A percentile compares a stretch with the other conserved stretches of the same genome.
Evolutionary conservation across 495 filamentous ascomycete species (phyloP).

Genomic region (Corynascus novoguineensis): DNA sequence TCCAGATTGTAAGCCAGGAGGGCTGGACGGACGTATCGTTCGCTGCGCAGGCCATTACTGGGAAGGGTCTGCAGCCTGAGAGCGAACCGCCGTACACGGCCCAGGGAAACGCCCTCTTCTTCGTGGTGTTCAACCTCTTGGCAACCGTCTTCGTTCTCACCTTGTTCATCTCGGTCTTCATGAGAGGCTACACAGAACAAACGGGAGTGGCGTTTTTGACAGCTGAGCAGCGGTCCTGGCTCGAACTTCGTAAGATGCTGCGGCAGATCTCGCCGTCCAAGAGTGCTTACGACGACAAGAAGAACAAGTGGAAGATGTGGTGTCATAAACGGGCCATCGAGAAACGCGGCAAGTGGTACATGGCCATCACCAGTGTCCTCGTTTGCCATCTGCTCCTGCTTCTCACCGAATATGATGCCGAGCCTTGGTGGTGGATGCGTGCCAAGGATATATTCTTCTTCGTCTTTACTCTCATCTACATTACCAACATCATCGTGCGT

Average conservation of each 20-base stretch:
- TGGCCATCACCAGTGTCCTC: conserved; percentile 68
- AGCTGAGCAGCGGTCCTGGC: conserved; percentile 93
- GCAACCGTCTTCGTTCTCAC: conserved; percentile 97
- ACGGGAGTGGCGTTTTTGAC: conserved; percentile 96
- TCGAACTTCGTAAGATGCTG: conserved; percentile 88
- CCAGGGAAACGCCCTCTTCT: conserved; percentile 87
- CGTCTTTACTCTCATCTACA: conserved; percentile 76
- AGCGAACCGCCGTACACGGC: conserved; percentile 46
- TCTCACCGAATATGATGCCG: conserved; percentile 78
- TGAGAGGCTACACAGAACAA: conserved; percentile 99
- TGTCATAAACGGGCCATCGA: conserved; percentile 91
- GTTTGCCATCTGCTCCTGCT: conserved; percentile 79
- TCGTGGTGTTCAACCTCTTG: conserved; percentile 93
- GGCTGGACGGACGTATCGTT: conserved; percentile 93
- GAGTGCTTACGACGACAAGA: conserved; percentile 66
- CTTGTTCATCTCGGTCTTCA: conserved; percentile 97
- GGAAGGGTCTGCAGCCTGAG: conserved; percentile 62
- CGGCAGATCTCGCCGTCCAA: conserved; percentile 93
- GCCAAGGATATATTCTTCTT: conserved; percentile 76
- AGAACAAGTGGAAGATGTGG: conserved; percentile 77
- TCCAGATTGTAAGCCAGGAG: conserved; percentile 98
- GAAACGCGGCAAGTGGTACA: conserved; percentile 91
- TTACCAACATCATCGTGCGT: conserved; percentile 77
- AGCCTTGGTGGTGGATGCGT: conserved; percentile 57
- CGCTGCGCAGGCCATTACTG: conserved; percentile 75